Conservation (phyloP, 164 flowering plant species). For the Stephania cephalantha region DNA sequence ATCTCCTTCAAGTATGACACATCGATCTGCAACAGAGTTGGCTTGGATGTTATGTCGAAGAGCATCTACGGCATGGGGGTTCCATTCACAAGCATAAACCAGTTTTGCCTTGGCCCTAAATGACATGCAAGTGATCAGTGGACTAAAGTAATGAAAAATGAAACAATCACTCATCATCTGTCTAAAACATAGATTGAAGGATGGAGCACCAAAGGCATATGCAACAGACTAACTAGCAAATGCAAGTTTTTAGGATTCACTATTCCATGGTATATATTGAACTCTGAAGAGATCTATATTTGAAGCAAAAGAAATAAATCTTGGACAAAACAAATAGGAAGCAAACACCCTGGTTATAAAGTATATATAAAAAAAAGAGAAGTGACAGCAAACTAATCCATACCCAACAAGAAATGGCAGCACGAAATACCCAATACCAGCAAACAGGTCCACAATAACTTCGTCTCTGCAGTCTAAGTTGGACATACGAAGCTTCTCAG, state of each 20-base stretch:
- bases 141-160: too few relatives aligned
- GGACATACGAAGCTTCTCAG: slow-evolving; percentile 89
- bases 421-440: slow-evolving; percentile 93
- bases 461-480: slow-evolving; percentile 59
- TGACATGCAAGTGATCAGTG: slow-evolving; percentile 4
- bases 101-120: slow-evolving; percentile 77
- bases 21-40: slow-evolving; percentile 68
- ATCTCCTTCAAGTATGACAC: slow-evolving; percentile 89
- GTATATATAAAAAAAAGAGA: too few relatives aligned
- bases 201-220: too few relatives aligned
- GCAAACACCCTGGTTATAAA: not conserved
- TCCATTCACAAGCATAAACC: slow-evolving; percentile 99
- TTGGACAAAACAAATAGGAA: not conserved
- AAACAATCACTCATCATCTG: too few relatives aligned
- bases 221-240: too few relatives aligned
- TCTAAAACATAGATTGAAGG: too few relatives aligned
- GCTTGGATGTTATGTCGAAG: slow-evolving; percentile 59
- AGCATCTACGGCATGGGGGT: slow-evolving; percentile 83
- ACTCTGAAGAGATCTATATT: too few relatives aligned
- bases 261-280: too few relatives aligned
- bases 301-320: too few relatives aligned
- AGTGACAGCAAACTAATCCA: slow-evolving; percentile 5
- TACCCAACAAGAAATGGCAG: slow-evolving; percentile 92
- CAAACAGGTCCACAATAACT: slow-evolving; percentile 83
- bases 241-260: too few relatives aligned